A percentile compares a stretch with the other conserved stretches of the same genome.
Evolutionary conservation across 1,284 basidiomycete genomes (phyloP).

Genomic region (Stygiomarasmius scandens): DNA sequence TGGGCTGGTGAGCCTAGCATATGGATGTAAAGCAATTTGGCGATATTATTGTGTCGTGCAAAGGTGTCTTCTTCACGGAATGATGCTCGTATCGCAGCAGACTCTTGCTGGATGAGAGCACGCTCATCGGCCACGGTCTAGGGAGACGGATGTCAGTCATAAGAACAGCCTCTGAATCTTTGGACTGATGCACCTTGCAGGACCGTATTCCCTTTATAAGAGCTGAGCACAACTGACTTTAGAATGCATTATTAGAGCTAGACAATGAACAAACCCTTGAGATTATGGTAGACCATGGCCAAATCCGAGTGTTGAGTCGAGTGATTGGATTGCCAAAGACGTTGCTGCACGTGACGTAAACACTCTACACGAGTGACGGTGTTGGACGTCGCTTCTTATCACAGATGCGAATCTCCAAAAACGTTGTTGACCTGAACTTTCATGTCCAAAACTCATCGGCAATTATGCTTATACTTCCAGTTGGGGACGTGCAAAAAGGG

Average conservation of each 20-base stretch:
- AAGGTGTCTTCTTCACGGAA: constrained; percentile 97
- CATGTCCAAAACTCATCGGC: neutral
- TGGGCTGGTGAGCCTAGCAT: constrained; percentile 99
- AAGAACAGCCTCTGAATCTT: constrained; percentile 8
- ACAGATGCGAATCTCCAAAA: neutral
- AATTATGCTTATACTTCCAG: constrained; percentile 15
- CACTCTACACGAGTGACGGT: neutral
- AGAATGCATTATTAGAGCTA: constrained; percentile 14
- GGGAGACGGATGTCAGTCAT: constrained; percentile 23
- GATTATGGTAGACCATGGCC: constrained; percentile 84
- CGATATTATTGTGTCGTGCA: constrained; percentile 95
- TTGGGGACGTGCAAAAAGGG: neutral
- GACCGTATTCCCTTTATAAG: constrained; percentile 94
- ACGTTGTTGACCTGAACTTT: neutral
- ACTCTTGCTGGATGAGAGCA: constrained; percentile 96
- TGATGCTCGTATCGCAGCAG: constrained; percentile 94
- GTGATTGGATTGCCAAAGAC: neutral
- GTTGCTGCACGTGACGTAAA: neutral
- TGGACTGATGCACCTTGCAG: constrained; percentile 66
- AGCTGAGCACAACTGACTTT: constrained; percentile 50
- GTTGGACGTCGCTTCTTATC: neutral
- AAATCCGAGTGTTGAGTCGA: neutral
- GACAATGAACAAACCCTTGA: constrained; percentile 69
- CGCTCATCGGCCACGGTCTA: constrained; percentile 99
- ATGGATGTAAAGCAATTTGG: constrained; percentile 98